Base-by-base conservation (phyloP, 176 grass and related monocot species). In the Hordeum vulgare region DNA sequence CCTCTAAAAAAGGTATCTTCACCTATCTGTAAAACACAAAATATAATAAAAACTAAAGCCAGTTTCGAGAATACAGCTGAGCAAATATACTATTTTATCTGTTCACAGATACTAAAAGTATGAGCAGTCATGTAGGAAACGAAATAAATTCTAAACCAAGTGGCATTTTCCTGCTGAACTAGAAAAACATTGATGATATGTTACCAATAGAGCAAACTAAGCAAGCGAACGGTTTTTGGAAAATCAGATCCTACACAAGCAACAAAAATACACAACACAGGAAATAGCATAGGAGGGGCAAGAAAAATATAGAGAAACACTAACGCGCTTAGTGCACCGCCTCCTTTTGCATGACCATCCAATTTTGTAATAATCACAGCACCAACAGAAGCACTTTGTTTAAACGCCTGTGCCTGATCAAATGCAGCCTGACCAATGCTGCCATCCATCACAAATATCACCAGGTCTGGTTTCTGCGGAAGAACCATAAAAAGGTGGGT, bases 291-390 rank as follows among this genome's bases (percentile, higher is more conserved):
- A 62, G 3, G 42, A 54, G 11, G 11, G 33, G 18, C 44, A 80
- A 66, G 20, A 20, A 75, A 57, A 20, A 77, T 76, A 63, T 66
- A 42, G 64, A 74, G 66, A 61, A 68, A n/a, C 68, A 90, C 94
- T 94, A 61, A 97, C 94, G 90, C 88, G 70, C 94, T 97, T 83
- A 97, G 92, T 80, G 94, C 92, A 78, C 92, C 94, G 37, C 94
- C 94, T 71, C 92, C 94, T 89, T 89, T 97, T 57, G 90, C 92
- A 80, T 94, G 92, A 71, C 92, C 92, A 83, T 94, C 92, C 90
- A 94, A 88, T 84, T 94, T 94, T 1, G 92, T 95, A 36, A 95
- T 28, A 69, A 95, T 92, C 7, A 95, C 90, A 88, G 90, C 87
- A 92, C 93, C 93, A 84, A 95, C 90, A 8, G 90, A 70, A 74